These are phyloP conservation scores for Candida golubevii DNA, from an alignment of 805 yeast genomes.

Conservation along the genomic window DNA sequence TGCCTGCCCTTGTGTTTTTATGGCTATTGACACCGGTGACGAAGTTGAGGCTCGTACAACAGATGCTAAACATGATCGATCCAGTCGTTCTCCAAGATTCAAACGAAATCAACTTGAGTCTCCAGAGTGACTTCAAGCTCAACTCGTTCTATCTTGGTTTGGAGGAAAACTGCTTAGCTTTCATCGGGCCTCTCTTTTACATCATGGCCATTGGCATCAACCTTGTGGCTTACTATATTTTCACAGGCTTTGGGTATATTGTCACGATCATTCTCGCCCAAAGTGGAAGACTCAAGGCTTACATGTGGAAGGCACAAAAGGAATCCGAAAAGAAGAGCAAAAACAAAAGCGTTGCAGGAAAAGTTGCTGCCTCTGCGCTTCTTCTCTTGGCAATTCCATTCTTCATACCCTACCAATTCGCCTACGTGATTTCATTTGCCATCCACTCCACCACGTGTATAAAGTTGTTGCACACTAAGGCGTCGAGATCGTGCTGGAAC, in stretches of 20 bases:
- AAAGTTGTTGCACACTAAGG: constrained; percentile 18
- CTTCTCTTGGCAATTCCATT: constrained; percentile 45
- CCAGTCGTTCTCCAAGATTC: constrained; percentile 50
- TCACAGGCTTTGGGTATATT: constrained; percentile 14
- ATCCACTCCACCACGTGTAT: constrained; percentile 56
- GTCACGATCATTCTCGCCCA: constrained; percentile 1
- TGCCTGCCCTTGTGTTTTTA: constrained; percentile 19
- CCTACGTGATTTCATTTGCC: constrained; percentile 54
- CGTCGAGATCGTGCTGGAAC: constrained; percentile 36
- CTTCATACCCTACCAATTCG: constrained; percentile 79
- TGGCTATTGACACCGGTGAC: constrained; percentile 38
- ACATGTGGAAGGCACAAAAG: background rate
- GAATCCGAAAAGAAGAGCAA: background rate
- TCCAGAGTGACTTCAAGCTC: constrained; percentile 28
- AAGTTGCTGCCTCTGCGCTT: constrained; percentile 33
- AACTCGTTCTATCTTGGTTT: constrained; percentile 69
- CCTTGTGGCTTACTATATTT: constrained; percentile 27
- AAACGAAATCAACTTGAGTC: constrained; percentile 39
- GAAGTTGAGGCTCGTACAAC: constrained; percentile 31
- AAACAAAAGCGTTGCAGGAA: constrained; percentile 2
- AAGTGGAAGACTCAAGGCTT: background rate
- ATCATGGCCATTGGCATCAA: constrained; percentile 44
- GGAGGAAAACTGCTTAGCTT: constrained; percentile 50
- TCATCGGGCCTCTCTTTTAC: constrained; percentile 56
- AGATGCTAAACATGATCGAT: constrained; percentile 42